phyloP scores from a whole-genome alignment of 1,284 basidiomycete species.

The Vanrija sp. region DNA sequence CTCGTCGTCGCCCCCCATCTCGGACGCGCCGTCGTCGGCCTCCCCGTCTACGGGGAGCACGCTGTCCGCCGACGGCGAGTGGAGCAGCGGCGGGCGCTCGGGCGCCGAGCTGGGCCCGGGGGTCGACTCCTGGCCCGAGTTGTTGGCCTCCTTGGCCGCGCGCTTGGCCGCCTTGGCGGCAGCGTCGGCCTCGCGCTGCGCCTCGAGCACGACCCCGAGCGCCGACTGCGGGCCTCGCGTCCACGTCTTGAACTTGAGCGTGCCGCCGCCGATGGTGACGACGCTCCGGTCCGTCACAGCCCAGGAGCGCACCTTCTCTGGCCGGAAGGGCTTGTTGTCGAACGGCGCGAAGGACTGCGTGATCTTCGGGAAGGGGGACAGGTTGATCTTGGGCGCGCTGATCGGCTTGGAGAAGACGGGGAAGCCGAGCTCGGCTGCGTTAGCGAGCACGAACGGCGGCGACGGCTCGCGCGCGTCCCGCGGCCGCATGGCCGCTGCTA shows the following conservation, averaged over 20 bases:
- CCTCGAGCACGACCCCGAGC: slow-evolving; percentile 29
- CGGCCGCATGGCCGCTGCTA: slow-evolving; percentile 6
- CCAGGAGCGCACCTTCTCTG: slow-evolving; percentile 36
- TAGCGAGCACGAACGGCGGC: slow-evolving; percentile 36
- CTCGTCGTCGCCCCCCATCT: slow-evolving; percentile 30
- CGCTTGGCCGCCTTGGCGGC: slow-evolving; percentile 19
- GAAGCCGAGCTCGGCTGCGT: slow-evolving; percentile 34
- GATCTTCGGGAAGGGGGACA: slow-evolving; percentile 38
- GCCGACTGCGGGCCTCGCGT: slow-evolving; percentile 33
- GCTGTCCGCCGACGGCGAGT: slow-evolving; percentile 17
- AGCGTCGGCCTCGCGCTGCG: slow-evolving; percentile 37
- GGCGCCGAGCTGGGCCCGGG: background rate
- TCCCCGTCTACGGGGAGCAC: slow-evolving; percentile 3
- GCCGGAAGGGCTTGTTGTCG: slow-evolving; percentile 36
- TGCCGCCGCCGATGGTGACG: slow-evolving; percentile 35
- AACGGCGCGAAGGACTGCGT: slow-evolving; percentile 38
- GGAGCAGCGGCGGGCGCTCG: slow-evolving; percentile 14
- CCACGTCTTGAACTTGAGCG: slow-evolving; percentile 41
- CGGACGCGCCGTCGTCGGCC: slow-evolving; percentile 12
- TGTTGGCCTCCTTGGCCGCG: slow-evolving; percentile 10
- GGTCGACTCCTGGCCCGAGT: background rate
- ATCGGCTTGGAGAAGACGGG: slow-evolving; percentile 44
- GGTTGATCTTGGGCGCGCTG: slow-evolving; percentile 27
- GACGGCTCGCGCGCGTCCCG: slow-evolving; percentile 11
- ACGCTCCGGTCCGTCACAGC: slow-evolving; percentile 23